These are phyloP conservation scores for Colletotrichum gloeosporioides DNA, from an alignment of 2,329 filamentous ascomycete genomes.

Conservation along the genomic window DNA sequence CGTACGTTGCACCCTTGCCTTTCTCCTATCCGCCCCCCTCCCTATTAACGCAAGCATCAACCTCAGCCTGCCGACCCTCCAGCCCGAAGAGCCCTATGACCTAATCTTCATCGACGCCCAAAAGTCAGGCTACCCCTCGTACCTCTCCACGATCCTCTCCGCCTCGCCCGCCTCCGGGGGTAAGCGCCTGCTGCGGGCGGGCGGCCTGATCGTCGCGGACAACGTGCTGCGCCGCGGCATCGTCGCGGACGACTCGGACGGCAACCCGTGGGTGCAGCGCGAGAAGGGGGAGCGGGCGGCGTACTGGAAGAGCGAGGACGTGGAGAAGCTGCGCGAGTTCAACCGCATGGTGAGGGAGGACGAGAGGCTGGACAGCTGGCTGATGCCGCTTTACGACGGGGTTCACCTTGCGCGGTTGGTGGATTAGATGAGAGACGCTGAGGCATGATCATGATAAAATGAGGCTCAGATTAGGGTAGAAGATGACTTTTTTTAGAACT, in stretches of 20 bases:
- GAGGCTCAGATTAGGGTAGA: background rate
- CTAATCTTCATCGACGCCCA: conserved; percentile 61
- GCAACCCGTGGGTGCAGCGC: conserved; percentile 19
- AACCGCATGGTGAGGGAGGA: conserved; percentile 27
- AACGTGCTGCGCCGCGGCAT: conserved; percentile 56
- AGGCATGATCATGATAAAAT: background rate
- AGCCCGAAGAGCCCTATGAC: conserved; percentile 51
- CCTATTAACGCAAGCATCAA: background rate
- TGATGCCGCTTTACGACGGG: conserved; percentile 50
- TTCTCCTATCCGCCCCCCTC: too few species aligned
- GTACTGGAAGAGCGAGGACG: conserved; percentile 24
- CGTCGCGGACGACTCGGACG: conserved; percentile 42
- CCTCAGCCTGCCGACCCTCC: conserved; percentile 34
- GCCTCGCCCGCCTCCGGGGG: conserved; percentile 41
- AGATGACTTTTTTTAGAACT: background rate
- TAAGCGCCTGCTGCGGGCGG: conserved; percentile 49
- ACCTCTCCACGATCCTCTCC: conserved; percentile 50
- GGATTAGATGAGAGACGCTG: conserved; percentile 28
- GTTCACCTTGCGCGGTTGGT: conserved; percentile 41
- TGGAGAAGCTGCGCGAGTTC: conserved; percentile 22
- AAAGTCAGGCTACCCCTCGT: conserved; percentile 55
- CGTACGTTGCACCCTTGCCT: conserved; percentile 32
- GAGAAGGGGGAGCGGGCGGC: conserved; percentile 14
- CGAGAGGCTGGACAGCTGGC: conserved; percentile 42
- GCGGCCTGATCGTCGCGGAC: conserved; percentile 59